phyloP scores from a whole-genome alignment of 2,329 filamentous ascomycete species.

The Fusarium transvaalense region DNA sequence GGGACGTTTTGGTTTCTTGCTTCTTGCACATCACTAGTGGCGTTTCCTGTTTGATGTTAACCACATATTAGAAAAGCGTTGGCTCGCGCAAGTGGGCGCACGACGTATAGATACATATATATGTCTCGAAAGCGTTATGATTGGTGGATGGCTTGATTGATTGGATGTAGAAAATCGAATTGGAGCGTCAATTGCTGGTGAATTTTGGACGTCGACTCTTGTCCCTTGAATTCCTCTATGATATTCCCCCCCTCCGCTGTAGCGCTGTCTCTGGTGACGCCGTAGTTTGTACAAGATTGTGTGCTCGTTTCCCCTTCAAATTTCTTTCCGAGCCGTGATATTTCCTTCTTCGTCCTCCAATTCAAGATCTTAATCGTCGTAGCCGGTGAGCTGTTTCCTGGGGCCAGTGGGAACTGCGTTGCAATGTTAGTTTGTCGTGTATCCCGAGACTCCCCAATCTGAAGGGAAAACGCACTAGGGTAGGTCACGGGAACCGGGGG shows the following conservation, averaged over 20 bases:
- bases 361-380: conserved; percentile 64
- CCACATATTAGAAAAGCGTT: conserved; percentile 38
- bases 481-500: conserved; percentile 87
- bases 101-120: conserved; percentile 16
- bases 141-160: conserved; percentile 6
- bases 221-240: conserved; percentile 41
- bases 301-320: neutral
- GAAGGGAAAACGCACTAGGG: conserved; percentile 75
- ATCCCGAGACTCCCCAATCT: neutral
- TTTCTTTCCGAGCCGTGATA: conserved; percentile 15
- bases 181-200: conserved; percentile 48
- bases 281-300: conserved; percentile 48
- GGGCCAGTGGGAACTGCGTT: conserved; percentile 67
- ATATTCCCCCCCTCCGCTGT: conserved; percentile 29
- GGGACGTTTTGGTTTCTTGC: conserved; percentile 17
- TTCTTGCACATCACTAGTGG: conserved; percentile 33
- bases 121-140: conserved; percentile 24
- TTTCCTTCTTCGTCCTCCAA: conserved; percentile 17
- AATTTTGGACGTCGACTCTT: conserved; percentile 24
- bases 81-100: conserved; percentile 32
- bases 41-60: conserved; percentile 26
- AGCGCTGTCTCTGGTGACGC: conserved; percentile 35
- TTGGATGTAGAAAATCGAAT: conserved; percentile 42
- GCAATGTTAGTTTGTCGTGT: conserved; percentile 3
- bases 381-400: conserved; percentile 70